These are phyloP conservation scores for Skeletonema marinoi DNA, from an alignment of 108 stramenopile genomes.

Conservation along the genomic window DNA sequence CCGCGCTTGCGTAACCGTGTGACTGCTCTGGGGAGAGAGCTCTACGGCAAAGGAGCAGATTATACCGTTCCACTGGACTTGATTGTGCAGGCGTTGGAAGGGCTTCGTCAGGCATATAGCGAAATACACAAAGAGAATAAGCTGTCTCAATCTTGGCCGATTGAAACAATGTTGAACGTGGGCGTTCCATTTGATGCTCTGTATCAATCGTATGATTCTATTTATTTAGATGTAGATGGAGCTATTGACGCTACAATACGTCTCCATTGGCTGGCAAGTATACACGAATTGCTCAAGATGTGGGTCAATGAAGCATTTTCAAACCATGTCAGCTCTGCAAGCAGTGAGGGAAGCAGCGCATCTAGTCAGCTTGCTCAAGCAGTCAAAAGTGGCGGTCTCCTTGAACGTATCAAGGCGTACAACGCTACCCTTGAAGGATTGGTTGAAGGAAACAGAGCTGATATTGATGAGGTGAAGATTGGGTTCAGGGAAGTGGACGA, in stretches of 20 bases:
- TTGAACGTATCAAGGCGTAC: constrained; percentile 44
- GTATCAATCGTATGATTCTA: constrained; percentile 51
- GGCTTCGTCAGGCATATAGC: constrained; percentile 50
- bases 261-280: constrained; percentile 43
- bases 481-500: constrained; percentile 45
- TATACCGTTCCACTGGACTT: constrained; percentile 75
- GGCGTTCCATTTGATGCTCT: constrained; percentile 64
- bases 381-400: constrained; percentile 40
- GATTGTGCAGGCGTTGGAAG: constrained; percentile 65
- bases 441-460: constrained; percentile 5
- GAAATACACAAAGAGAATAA: constrained; percentile 14
- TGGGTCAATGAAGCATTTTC: constrained; percentile 49
- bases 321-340: constrained; percentile 7
- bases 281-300: constrained; percentile 51
- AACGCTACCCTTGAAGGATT: constrained; percentile 48
- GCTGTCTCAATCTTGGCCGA: constrained; percentile 59
- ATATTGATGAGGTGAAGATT: constrained; percentile 14
- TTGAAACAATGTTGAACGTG: constrained; percentile 57
- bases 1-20: constrained; percentile 54
- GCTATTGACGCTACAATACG: constrained; percentile 18
- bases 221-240: constrained; percentile 1
- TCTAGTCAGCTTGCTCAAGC: constrained; percentile 49
- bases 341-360: constrained; percentile 21
- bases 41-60: constrained; percentile 68
- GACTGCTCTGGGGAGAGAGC: constrained; percentile 59